Base-by-base conservation (phyloP, 345 rosid genomes). In the Eucalyptus tenuipes region DNA sequence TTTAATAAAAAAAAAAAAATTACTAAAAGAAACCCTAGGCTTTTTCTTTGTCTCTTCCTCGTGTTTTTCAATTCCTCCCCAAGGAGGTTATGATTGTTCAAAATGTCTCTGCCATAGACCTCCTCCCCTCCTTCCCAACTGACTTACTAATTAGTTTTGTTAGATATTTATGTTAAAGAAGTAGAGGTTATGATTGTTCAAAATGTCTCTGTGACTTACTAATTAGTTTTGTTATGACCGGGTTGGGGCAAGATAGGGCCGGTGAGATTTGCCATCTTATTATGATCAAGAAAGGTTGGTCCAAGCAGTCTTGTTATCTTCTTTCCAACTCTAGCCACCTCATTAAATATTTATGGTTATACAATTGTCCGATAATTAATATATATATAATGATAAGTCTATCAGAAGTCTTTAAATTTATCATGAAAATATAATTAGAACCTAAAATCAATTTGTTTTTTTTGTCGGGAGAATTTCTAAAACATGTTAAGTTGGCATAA, bases 371-470 rank as follows among this genome's bases (percentile, higher is more conserved):
- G 1, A 6, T 49, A 52, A 52, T n/a, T 16, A 50, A 52, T 52
- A 52, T 53, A 53, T 53, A 53, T 22, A 55, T 55, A 55, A 4
- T 1, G 2, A 7, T n/a, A 31, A 66, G 7, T 15, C 1, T 7
- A 15, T 17, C 42, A 31, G 2, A 68, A 68, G 3, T 68, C 7
- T 4, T 9, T 6, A 33, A 17, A 68, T 0, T 71, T 18, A 5
- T 18, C 0, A 7, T 10, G 25, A 37, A 33, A 71, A 31, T 18
- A 22, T 0, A 33, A 33, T 33, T 0, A 0, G 0, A 18, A 0
- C 0, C 57, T 52, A 52, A 17, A 52, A 52, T 0, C 55, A n/a
- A n/a, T 7, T 52, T 17, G 7, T 2, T 17, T 50, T 7, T 52
- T 18, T 17, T 52, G 24, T 52, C 0, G 9, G 2, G 24, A 52